phyloP scores from a whole-genome alignment of 1,139 yeast species.

The Protomyces inundatus region DNA sequence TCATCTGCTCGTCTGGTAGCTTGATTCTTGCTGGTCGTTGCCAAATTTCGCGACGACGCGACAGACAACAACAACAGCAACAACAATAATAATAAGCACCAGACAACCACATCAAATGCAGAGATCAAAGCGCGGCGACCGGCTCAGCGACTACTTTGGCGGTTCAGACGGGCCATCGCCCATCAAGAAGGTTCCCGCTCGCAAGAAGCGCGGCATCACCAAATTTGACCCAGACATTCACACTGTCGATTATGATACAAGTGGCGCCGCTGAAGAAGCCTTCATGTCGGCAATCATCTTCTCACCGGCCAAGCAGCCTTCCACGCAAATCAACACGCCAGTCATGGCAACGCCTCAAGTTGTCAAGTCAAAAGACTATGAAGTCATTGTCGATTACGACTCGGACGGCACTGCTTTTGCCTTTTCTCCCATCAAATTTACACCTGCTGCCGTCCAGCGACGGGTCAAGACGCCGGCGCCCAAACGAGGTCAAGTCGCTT shows the following conservation, averaged over 20 bases:
- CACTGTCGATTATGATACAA: not conserved
- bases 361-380: not conserved
- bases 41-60: not conserved
- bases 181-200: not conserved
- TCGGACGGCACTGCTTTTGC: conserved; percentile 19
- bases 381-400: conserved; percentile 14
- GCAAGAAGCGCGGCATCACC: not conserved
- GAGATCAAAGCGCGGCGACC: not conserved
- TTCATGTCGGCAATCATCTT: conserved; percentile 4
- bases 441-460: conserved; percentile 1
- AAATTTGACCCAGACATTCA: conserved; percentile 15
- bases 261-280: conserved; percentile 11
- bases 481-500: not conserved
- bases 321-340: not conserved
- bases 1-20: too few species aligned
- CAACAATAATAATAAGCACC: not conserved
- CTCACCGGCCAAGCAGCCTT: conserved; percentile 7
- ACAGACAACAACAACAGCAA: not conserved
- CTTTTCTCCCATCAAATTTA: conserved; percentile 21
- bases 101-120: not conserved
- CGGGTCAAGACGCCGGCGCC: not conserved
- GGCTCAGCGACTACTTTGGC: not conserved
- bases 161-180: not conserved
- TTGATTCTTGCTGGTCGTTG: too few species aligned
- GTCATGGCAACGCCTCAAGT: not conserved